Conservation (phyloP, 495 filamentous ascomycete species). For the Xylaria sp. region DNA sequence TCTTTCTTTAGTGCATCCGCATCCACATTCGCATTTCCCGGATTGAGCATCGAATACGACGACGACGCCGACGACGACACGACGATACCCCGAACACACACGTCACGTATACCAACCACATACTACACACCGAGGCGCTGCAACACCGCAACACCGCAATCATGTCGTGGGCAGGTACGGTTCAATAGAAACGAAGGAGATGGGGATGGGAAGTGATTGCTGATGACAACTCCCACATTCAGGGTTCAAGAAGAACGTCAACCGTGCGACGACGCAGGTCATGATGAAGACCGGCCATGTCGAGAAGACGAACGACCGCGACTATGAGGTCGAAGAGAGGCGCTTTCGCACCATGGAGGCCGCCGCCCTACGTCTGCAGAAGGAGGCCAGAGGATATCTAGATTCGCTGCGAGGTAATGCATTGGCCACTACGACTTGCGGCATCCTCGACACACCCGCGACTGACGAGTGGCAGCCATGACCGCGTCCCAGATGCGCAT, state of each 20-base stretch:
- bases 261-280: constrained; percentile 97
- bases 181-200: background rate
- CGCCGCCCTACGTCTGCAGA: constrained; percentile 87
- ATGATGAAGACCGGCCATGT: constrained; percentile 99
- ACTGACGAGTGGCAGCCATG: constrained; percentile 70
- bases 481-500: constrained; percentile 99
- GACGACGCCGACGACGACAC: no score
- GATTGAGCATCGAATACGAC: background rate
- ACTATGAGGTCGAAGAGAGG: constrained; percentile 97
- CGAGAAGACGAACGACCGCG: constrained; percentile 95
- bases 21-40: background rate
- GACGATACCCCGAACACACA: constrained; percentile 8
- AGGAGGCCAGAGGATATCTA: constrained; percentile 96
- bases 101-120: background rate
- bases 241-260: constrained; percentile 99
- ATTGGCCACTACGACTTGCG: no score
- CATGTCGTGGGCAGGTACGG: constrained; percentile 69
- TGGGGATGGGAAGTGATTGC: constrained; percentile 11
- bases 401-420: constrained; percentile 86
- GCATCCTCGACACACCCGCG: constrained; percentile 2
- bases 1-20: background rate
- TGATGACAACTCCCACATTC: constrained; percentile 16
- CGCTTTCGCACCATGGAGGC: constrained; percentile 97
- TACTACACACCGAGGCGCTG: background rate
- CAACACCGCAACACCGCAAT: constrained; percentile 39